phyloP scores from a whole-genome alignment of 2,329 filamentous ascomycete species.

The Metarhizium humberi region DNA sequence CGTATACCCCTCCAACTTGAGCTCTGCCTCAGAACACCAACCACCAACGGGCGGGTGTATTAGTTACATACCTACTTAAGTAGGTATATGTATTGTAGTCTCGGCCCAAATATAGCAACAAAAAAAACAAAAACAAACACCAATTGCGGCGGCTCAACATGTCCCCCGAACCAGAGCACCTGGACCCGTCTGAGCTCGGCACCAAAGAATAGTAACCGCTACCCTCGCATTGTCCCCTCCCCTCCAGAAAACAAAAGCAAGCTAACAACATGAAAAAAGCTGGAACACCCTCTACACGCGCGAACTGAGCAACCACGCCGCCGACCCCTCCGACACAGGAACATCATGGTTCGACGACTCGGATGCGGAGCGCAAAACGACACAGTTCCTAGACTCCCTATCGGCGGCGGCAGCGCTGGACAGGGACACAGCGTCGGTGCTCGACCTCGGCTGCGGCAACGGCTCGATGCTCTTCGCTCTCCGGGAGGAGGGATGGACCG shows the following conservation, averaged over 20 bases:
- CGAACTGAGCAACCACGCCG: slow-evolving; percentile 62
- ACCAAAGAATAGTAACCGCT: slow-evolving; percentile 69
- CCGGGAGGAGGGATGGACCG: slow-evolving; percentile 53
- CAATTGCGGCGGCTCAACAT: not conserved
- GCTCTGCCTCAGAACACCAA: no score
- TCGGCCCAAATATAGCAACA: not conserved
- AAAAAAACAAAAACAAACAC: not conserved
- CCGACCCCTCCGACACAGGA: slow-evolving; percentile 69
- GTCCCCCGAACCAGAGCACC: slow-evolving; percentile 31
- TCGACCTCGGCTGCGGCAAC: slow-evolving; percentile 92
- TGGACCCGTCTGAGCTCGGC: slow-evolving; percentile 71
- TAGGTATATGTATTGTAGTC: no score
- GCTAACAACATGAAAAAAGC: slow-evolving; percentile 30
- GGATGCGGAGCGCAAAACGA: slow-evolving; percentile 72
- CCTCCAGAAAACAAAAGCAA: not conserved
- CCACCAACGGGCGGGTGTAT: no score
- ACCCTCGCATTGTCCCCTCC: not conserved
- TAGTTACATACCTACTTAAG: no score
- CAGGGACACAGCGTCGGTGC: slow-evolving; percentile 44
- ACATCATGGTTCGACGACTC: slow-evolving; percentile 97
- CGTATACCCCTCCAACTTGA: not conserved
- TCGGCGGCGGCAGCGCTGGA: slow-evolving; percentile 19
- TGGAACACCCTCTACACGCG: slow-evolving; percentile 67
- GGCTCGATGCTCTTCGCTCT: slow-evolving; percentile 84
- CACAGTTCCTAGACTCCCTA: slow-evolving; percentile 51